Evolutionary conservation across 2,329 filamentous ascomycete species (phyloP), one percentile per base, ranked within the genome.

Genomic region (Pseudocercospora pini-densiflorae): DNA sequence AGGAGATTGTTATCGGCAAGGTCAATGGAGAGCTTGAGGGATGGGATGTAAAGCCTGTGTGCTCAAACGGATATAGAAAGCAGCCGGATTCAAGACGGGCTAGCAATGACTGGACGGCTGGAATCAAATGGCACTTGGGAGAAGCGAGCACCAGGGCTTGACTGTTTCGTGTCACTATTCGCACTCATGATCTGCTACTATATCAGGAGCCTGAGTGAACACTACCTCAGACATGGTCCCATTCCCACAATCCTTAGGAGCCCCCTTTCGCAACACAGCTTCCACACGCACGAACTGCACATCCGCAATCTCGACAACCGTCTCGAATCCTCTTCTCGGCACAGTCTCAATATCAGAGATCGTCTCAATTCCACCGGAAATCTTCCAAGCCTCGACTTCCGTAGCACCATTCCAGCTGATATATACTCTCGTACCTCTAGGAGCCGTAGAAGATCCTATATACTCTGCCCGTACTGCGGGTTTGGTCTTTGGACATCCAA

Each of bases 391-490:
- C 5, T 69, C 69, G 21, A 83, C 76, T 51, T 82, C 81, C 0
- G 82, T 83, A 0, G 81, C 81, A 1, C 81, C 81, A 63, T 83
- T 83, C 82, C 81, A 83, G 14, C 81, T 85, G 1, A 87, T 83
- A 70, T 84, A 87, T 1, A 79, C 68, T 5, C 77, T 75, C 14
- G 63, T 64, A 5, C 61, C 62, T 60, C 5, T 61, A 61, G 23
- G 45, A 10, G 55, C 31, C 4, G 55, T 36, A n/a, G 29, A 43
- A n/a, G 49, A 14, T 3, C 57, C 67, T 10, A 63, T 23, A 5
- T 21, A 54, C 27, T 68, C 64, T 14, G 54, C 61, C 8, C 64
- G 59, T 1, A 72, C 60, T 10, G 43, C 16, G 5, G 68, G 69
- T 24, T 61, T 63, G 6, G 68, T 49, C 12, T 31, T 60, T 1